phyloP scores from a whole-genome alignment of 2,329 filamentous ascomycete species.

The Fusarium sp. region DNA sequence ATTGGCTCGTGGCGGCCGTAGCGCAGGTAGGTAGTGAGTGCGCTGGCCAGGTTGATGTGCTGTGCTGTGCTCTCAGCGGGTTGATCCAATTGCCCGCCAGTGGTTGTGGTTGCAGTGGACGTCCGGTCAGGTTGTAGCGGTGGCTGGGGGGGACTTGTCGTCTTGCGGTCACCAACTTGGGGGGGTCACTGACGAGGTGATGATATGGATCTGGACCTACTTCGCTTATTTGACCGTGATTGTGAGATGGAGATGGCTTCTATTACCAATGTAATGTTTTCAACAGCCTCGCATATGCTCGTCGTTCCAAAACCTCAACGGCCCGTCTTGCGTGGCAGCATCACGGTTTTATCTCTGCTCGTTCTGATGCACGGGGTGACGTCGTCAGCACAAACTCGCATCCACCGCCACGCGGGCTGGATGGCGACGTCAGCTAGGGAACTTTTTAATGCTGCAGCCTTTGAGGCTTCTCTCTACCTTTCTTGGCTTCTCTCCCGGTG shows the following conservation, averaged over 20 bases:
- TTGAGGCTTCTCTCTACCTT: constrained; percentile 39
- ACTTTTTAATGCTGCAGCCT: constrained; percentile 43
- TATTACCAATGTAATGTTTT: not conserved
- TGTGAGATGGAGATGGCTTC: not conserved
- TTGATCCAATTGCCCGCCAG: constrained; percentile 19
- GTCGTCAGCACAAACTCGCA: constrained; percentile 42
- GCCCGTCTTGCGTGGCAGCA: constrained; percentile 16
- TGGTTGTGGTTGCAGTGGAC: constrained; percentile 30
- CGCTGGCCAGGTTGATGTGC: constrained; percentile 12
- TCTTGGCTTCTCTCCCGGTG: constrained; percentile 27
- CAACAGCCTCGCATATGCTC: constrained; percentile 2
- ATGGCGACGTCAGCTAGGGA: constrained; percentile 40
- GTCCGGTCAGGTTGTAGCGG: constrained; percentile 18
- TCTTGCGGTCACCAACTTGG: not conserved
- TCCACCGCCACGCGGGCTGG: constrained; percentile 36
- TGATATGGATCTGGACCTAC: not conserved
- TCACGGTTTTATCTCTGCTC: constrained; percentile 23
- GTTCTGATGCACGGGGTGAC: constrained; percentile 28
- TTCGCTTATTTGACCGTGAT: not conserved
- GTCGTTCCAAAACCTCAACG: constrained; percentile 15
- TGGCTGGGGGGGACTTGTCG: constrained; percentile 25
- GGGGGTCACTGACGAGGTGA: not conserved
- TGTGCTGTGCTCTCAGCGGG: constrained; percentile 32
- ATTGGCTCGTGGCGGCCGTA: constrained; percentile 51
- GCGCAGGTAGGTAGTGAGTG: constrained; percentile 30